These are phyloP conservation scores for Rubus idaeus DNA, from an alignment of 306 rosid species.

Conservation along the genomic window DNA sequence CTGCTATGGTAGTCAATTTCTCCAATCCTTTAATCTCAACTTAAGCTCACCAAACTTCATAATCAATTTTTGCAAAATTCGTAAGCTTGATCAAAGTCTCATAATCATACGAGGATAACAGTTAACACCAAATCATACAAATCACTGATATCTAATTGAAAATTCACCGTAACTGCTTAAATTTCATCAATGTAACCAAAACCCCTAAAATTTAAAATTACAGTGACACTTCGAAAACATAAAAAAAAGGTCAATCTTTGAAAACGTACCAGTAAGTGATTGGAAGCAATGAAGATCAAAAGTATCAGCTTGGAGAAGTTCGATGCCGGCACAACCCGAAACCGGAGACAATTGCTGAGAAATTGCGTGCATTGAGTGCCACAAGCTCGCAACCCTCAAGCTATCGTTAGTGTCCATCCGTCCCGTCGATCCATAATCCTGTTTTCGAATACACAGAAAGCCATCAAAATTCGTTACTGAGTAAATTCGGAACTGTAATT, in stretches of 20 bases:
- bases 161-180: background rate
- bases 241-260: background rate
- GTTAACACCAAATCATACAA: background rate
- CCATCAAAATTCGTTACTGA: background rate
- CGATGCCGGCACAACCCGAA: constrained; percentile 73
- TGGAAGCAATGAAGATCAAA: constrained; percentile 97
- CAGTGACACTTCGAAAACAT: background rate
- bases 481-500: background rate
- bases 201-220: background rate
- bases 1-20: background rate
- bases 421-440: constrained; percentile 83
- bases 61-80: background rate
- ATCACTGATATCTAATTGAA: background rate
- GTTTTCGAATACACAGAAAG: background rate
- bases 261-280: constrained; percentile 64
- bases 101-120: background rate
- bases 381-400: constrained; percentile 90
- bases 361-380: constrained; percentile 99
- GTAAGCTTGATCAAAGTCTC: background rate
- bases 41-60: background rate
- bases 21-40: background rate
- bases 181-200: background rate
- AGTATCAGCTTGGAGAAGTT: constrained; percentile 88
- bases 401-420: constrained; percentile 95
- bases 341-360: constrained; percentile 88